Evolutionary conservation across 2,329 filamentous ascomycete species (phyloP), one percentile per base, ranked within the genome.

Genomic region (Trichoderma polysporum): DNA sequence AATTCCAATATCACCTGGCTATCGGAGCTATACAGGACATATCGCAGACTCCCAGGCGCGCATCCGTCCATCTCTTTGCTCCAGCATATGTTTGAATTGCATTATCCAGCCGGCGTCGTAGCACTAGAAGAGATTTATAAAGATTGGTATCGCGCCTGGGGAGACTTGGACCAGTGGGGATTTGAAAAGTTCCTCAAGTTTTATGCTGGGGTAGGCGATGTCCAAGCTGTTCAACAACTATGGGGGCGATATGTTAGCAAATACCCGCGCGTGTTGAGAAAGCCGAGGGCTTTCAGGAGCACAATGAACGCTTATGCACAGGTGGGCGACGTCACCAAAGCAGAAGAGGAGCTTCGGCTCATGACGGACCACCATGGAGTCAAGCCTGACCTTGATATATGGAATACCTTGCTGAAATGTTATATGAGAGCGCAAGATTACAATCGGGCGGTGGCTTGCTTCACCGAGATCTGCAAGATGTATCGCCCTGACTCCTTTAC

Each of bases 361-460:
- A 86, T 95, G 66, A 74, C 76, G 27, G 72, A 78, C 7, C 81
- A 86, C 58, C 89, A 88, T 72, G 78, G 80, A 1, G 71, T 90
- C 17, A 70, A 80, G 49, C 90, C 89, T 7, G 86, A 88, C 69
- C 76, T 84, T 1, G 75, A 82, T 39, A 87, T 85, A 69, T 97
- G 91, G 90, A 97, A 97, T 74, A 88, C 89, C 25, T 78, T 97
- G 31, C 81, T 98, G 53, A 87, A 90, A 72, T 89, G 90, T 2
- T 86, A 93, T 76, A 83, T 84, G 19, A 88, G 87, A 71, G 85
- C 85, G 0, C 83, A 87, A 56, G 88, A 95, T 74, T 84, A 91
- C 50, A 81, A 87, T n/a, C 86, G 86, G 6, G 90, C 89, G 13
- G 79, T 92, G 66, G 75, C 81, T 7, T 83, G 84, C 57, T 93